phyloP scores from a whole-genome alignment of 2,329 filamentous ascomycete genomes.

The Setomelanomma holmii region DNA sequence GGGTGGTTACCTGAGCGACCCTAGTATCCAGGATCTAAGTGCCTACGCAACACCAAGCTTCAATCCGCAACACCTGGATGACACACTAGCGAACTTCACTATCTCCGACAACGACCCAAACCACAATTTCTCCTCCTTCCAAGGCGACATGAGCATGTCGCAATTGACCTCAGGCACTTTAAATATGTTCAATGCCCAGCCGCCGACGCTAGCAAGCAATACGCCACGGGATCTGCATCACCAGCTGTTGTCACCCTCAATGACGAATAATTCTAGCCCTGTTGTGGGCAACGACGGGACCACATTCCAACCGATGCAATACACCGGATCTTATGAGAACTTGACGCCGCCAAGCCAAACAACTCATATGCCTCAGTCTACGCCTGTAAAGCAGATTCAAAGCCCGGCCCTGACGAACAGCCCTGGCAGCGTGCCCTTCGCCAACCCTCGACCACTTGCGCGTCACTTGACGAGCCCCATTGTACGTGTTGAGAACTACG shows the following conservation, averaged over 20 bases:
- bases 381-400: constrained; percentile 44
- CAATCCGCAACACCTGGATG: constrained; percentile 39
- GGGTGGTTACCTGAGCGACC: constrained; percentile 42
- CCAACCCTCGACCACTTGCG: constrained; percentile 34
- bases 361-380: constrained; percentile 30
- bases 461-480: constrained; percentile 48
- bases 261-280: constrained; percentile 48
- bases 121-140: constrained; percentile 31
- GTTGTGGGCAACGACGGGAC: constrained; percentile 39
- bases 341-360: constrained; percentile 38
- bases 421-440: constrained; percentile 36
- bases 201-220: constrained; percentile 26
- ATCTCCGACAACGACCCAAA: constrained; percentile 34
- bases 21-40: constrained; percentile 40
- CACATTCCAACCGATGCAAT: constrained; percentile 25
- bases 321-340: constrained; percentile 21
- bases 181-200: constrained; percentile 41
- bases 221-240: constrained; percentile 32
- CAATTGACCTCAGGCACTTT: constrained; percentile 35
- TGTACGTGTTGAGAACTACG: constrained; percentile 48
- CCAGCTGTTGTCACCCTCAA: constrained; percentile 46
- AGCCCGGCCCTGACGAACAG: constrained; percentile 50
- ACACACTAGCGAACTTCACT: constrained; percentile 35
- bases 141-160: constrained; percentile 35
- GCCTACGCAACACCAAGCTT: constrained; percentile 43